Conservation (phyloP, 2,329 filamentous ascomycete species). For the Fusarium buxicola region DNA sequence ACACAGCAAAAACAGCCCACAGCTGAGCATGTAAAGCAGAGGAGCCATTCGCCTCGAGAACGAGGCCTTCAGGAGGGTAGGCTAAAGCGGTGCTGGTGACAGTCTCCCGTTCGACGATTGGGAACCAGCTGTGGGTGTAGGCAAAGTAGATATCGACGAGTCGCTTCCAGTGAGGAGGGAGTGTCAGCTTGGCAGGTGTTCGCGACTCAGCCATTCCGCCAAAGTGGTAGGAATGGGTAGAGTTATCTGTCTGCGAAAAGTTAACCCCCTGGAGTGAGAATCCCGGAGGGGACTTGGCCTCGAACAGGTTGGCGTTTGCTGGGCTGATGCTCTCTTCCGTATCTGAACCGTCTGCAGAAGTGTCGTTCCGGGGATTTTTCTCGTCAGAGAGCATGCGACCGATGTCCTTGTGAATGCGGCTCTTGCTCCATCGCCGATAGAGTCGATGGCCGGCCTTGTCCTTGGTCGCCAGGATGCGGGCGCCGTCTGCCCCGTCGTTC, state of each 20-base stretch:
- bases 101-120: constrained; percentile 75
- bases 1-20: constrained; percentile 70
- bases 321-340: constrained; percentile 47
- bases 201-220: constrained; percentile 6
- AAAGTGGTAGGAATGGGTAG: constrained; percentile 16
- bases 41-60: constrained; percentile 49
- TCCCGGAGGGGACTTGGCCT: constrained; percentile 36
- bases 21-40: constrained; percentile 62
- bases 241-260: constrained; percentile 17
- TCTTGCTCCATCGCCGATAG: constrained; percentile 72
- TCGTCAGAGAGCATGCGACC: constrained; percentile 68
- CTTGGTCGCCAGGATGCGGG: constrained; percentile 61
- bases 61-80: constrained; percentile 54
- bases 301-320: constrained; percentile 29
- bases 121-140: constrained; percentile 82
- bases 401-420: constrained; percentile 70
- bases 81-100: constrained; percentile 62
- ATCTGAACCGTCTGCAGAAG: constrained; percentile 50
- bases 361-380: constrained; percentile 48
- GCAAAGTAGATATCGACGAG: constrained; percentile 80
- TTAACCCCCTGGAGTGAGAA: constrained; percentile 31
- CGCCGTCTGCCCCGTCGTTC: constrained; percentile 55
- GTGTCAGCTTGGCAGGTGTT: constrained; percentile 42
- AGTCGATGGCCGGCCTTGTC: constrained; percentile 66
- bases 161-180: constrained; percentile 67